Evolutionary conservation across 371 early-diverging fungal species (phyloP), one percentile per base, ranked within the genome.

Genomic region (Mucor circinelloides): DNA sequence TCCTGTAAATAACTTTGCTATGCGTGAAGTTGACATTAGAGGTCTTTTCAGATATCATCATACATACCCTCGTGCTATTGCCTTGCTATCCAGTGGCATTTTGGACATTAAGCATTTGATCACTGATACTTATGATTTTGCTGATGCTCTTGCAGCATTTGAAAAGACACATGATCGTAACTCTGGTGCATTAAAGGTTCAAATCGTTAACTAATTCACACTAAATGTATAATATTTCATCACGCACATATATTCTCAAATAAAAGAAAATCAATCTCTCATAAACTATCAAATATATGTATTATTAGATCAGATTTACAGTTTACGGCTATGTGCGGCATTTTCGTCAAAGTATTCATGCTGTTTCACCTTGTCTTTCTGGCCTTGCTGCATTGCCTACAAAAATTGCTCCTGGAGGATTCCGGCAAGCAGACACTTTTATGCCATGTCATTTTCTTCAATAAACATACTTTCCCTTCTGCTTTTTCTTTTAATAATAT

Each of bases 1-100:
- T 25, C 82, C 82, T 15, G 82, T 81, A 52, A 79, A 81, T 59
- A 79, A 77, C 64, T 79, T 81, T 79, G 82, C 82, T n/a, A 81
- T 77, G 79, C 73, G 79, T 9, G 82, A 81, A 66, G 82, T 81
- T 3, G 79, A 81, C 21, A 79, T 81, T 34, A 64, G 75, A 34
- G 82, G 82, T 46, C 58, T 79, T 4, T 81, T 79, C 50, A 73
- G 69, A 69, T 77, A 77, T 44, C 81, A 81, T 65, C 81, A 81
- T 52, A 81, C 81, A 30, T 81, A 79, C 38, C 81, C 81, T 58
- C 76, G 77, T 34, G 81, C 79, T 17, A 77, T 81, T 46, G 59
- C 73, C 25, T 60, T 81, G 17, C 34, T 81, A 25, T 66, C 77
- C 15, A 73, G 75, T 48, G 75, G 75, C 15, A 64, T 72, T 46